Evolutionary conservation across 108 stramenopile species (phyloP).

Genomic region (Cyclotella cryptica): DNA sequence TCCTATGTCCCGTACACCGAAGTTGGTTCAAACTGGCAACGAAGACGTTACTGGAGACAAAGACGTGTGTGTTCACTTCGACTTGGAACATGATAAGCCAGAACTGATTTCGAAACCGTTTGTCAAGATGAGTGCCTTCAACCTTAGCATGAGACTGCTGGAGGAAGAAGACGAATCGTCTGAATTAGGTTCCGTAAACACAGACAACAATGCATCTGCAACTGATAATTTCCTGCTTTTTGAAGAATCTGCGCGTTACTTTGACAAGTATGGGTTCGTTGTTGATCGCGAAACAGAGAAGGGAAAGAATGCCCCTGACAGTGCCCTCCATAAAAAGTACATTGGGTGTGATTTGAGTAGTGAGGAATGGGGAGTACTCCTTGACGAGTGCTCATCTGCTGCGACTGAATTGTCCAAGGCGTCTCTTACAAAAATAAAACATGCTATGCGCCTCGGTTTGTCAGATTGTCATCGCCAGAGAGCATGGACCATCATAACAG

Average conservation of each 20-base stretch:
- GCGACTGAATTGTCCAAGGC: conserved; percentile 3
- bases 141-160: conserved; percentile 7
- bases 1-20: no score
- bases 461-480: conserved; percentile 11
- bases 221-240: background rate
- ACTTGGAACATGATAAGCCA: background rate
- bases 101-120: background rate
- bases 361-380: conserved; percentile 8
- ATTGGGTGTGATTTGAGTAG: background rate
- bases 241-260: conserved; percentile 19
- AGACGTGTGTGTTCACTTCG: background rate
- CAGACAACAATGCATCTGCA: conserved; percentile 11
- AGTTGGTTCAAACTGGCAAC: no score
- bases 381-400: conserved; percentile 7
- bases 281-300: conserved; percentile 8
- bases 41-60: background rate
- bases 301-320: background rate
- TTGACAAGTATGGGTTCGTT: conserved; percentile 25
- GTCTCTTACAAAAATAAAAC: conserved; percentile 20
- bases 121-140: conserved; percentile 9
- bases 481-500: conserved; percentile 30
- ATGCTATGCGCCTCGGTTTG: conserved; percentile 28
- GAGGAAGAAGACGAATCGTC: conserved; percentile 8
- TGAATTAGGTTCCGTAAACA: background rate
- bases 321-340: background rate